Percentiles rank a stretch among this genome's conserved stretches.
Conservation (phyloP, 176 grass and related monocot genomes). For the Zizania latifolia region DNA sequence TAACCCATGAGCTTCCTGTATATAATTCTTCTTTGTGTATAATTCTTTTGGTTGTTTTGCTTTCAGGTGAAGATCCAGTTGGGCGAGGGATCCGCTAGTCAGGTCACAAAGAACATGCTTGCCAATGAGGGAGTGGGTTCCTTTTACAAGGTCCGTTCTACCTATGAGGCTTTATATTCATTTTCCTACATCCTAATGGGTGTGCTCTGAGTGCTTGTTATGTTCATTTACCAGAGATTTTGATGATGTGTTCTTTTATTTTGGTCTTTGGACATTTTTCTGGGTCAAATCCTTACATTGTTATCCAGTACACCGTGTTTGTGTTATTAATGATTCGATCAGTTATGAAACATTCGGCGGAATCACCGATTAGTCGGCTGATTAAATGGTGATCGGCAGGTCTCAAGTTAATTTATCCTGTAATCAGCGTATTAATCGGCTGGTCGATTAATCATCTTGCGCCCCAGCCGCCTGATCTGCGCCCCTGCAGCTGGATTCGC, state of each 20-base stretch:
- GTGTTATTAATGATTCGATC: neutral
- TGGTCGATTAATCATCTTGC: too few species aligned
- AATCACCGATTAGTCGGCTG: too few species aligned
- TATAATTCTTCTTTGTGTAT: constrained; percentile 13
- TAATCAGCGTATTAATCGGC: too few species aligned
- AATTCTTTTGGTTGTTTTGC: too few species aligned
- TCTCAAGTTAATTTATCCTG: too few species aligned
- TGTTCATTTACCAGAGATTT: neutral
- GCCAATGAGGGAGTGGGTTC: constrained; percentile 63
- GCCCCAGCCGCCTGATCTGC: too few species aligned
- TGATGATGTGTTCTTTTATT: neutral
- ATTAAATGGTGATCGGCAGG: too few species aligned
- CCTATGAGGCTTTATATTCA: neutral
- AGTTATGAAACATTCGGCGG: too few species aligned
- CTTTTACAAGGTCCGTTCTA: constrained; percentile 73
- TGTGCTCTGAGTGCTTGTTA: neutral
- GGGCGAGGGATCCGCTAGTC: constrained; percentile 78
- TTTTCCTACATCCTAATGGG: neutral
- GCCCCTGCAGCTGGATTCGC: too few species aligned
- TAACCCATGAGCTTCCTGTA: neutral
- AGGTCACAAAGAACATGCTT: constrained; percentile 85
- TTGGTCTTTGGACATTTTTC: neutral
- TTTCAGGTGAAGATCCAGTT: constrained; percentile 95
- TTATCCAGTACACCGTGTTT: neutral
- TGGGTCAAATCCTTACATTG: neutral